Percentiles rank a stretch among this genome's conserved stretches.
Conservation (phyloP, 371 early-diverging fungal genomes). For the Batrachochytrium dendrobatidis region DNA sequence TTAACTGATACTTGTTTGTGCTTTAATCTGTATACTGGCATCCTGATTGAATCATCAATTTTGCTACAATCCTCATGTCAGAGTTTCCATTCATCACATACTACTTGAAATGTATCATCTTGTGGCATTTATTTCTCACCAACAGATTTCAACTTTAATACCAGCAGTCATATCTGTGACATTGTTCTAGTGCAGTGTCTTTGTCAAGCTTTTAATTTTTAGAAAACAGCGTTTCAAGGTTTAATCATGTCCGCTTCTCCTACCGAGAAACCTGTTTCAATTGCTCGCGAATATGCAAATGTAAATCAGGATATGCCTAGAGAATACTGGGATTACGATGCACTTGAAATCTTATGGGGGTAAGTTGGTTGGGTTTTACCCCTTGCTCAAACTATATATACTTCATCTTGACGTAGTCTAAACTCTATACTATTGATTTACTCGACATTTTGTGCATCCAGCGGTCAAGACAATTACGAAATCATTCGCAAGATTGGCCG, state of each 20-base stretch:
- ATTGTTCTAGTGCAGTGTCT: no score
- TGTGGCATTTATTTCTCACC: no score
- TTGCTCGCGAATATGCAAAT: conserved; percentile 64
- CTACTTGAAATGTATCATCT: no score
- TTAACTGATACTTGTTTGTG: no score
- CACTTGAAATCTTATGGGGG: conserved; percentile 79
- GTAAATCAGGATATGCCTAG: conserved; percentile 74
- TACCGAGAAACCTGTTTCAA: background rate
- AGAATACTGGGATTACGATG: conserved; percentile 97
- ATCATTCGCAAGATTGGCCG: conserved; percentile 95
- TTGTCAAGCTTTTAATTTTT: no score
- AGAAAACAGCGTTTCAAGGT: no score
- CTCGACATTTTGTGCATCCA: conserved; percentile 20
- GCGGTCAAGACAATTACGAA: conserved; percentile 92
- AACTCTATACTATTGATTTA: background rate
- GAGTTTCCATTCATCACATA: no score
- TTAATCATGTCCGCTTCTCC: conserved; percentile 1
- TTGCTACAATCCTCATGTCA: no score
- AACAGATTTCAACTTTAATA: no score
- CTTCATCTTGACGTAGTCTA: background rate
- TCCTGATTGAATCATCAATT: no score
- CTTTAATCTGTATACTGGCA: no score
- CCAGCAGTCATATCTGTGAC: no score
- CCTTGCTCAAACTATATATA: background rate
- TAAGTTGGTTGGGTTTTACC: conserved; percentile 29